A percentile compares a stretch with the other conserved stretches of the same genome.
Conservation (phyloP, 1,284 basidiomycete genomes). For the Apiotrichum gamsii region DNA sequence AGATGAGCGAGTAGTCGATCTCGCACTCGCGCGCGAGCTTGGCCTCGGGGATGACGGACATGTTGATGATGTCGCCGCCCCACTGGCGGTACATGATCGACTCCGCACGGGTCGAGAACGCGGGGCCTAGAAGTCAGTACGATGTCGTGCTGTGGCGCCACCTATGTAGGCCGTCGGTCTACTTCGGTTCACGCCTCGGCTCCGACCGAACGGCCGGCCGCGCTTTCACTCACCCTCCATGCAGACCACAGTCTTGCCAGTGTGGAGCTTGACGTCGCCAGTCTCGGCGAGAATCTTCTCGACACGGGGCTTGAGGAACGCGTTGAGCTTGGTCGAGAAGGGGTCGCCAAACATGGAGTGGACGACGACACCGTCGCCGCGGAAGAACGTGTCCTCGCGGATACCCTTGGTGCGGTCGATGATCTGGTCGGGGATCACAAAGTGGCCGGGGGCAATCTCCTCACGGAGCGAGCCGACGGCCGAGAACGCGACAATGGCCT, state of each 20-base stretch:
- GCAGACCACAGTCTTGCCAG: constrained; percentile 78
- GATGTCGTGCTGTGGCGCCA: too few relatives aligned
- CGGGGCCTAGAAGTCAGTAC: constrained; percentile 29
- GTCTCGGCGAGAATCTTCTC: constrained; percentile 56
- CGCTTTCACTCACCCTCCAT: constrained; percentile 96
- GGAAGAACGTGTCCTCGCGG: constrained; percentile 79
- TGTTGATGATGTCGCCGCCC: constrained; percentile 90
- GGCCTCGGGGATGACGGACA: constrained; percentile 92
- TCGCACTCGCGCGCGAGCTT: constrained; percentile 95
- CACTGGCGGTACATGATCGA: constrained; percentile 86
- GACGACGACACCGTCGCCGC: constrained; percentile 72
- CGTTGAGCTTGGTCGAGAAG: constrained; percentile 62
- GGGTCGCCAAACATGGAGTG: constrained; percentile 94
- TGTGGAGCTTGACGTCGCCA: constrained; percentile 60
- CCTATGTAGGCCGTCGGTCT: not conserved
- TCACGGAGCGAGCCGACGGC: constrained; percentile 95
- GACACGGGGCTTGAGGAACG: constrained; percentile 63
- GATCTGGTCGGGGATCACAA: constrained; percentile 84
- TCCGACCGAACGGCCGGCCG: too few relatives aligned
- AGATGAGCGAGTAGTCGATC: constrained; percentile 80
- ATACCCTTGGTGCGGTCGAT: constrained; percentile 95
- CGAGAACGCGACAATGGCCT: constrained; percentile 85
- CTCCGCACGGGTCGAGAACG: constrained; percentile 78
- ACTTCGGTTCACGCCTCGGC: too few relatives aligned
- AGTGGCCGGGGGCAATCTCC: constrained; percentile 85